Conservation (phyloP, 1,284 basidiomycete genomes). For the Xerocomus minutiporus region DNA sequence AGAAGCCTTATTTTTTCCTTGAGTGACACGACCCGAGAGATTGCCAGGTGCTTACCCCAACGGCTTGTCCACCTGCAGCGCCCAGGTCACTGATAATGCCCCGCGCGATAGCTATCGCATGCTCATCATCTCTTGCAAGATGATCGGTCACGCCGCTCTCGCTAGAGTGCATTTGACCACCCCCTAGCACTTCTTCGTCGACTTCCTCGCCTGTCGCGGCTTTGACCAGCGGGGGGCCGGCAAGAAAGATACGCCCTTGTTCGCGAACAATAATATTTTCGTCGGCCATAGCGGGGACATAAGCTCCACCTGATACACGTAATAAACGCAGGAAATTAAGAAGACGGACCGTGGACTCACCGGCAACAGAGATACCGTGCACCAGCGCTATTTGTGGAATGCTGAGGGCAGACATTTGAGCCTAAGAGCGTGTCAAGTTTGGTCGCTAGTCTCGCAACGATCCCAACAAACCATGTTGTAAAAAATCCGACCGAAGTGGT, state of each 20-base stretch:
- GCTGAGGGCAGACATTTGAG: constrained; percentile 84
- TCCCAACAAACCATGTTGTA: constrained; percentile 80
- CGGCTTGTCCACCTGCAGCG: constrained; percentile 46
- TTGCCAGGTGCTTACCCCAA: constrained; percentile 39
- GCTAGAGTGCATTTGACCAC: constrained; percentile 90
- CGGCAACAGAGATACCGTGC: constrained; percentile 92
- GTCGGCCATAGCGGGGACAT: constrained; percentile 96
- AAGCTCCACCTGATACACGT: constrained; percentile 63
- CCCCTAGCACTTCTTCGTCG: constrained; percentile 88
- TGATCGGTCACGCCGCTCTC: constrained; percentile 95
- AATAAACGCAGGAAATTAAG: constrained; percentile 6
- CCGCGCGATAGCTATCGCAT: constrained; percentile 82
- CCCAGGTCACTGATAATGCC: constrained; percentile 80
- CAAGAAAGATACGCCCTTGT: constrained; percentile 94
- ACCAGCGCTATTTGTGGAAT: constrained; percentile 92
- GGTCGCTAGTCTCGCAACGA: constrained; percentile 3
- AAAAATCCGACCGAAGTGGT: constrained; percentile 95
- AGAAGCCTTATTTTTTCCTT: constrained; percentile 45
- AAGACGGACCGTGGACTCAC: constrained; percentile 28
- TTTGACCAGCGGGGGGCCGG: constrained; percentile 91
- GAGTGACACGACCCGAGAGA: constrained; percentile 6
- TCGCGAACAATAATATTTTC: constrained; percentile 93
- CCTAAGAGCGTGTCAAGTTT: constrained; percentile 41
- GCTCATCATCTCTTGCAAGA: constrained; percentile 82
- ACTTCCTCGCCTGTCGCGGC: constrained; percentile 93